Evolutionary conservation across 495 filamentous ascomycete genomes (phyloP), one percentile per base, ranked within the genome.

Genomic region (Daldinia loculata): DNA sequence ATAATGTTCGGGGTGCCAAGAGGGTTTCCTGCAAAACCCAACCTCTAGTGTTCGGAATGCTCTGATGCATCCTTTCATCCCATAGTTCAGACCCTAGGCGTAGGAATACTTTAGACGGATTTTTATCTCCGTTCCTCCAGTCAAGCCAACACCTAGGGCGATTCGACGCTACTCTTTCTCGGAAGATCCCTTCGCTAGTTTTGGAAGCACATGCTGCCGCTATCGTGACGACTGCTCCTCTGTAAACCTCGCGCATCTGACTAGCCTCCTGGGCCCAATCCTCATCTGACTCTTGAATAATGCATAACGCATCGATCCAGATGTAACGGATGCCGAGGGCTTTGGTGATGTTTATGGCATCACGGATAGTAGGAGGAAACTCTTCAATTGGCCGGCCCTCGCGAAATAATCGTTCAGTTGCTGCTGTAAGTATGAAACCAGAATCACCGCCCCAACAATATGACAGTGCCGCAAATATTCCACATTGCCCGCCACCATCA

Each of bases 21-120:
- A 76, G 61, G 12, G 69, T 67, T 66, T 79, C 77, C 61, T 79
- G 77, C 4, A 78, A 36, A n/a, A 70, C 67, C 75, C 75, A 79
- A 41, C 74, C 72, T 32, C 77, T 67, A 3, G 30, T 66, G 62
- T 77, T 74, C 6, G 75, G 67, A 66, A 69, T 51, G 56, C 71
- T 74, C 48, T 64, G 56, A 12, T 61, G 60, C 64, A 75, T 64
- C 8, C 58, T 59, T 41, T 73, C 62, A 41, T 75, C 74, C 74
- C 70, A 74, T 52, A 74, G 56, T 45, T 76, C 67, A 9, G 63
- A 68, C 12, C 74, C 72, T 30, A 51, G 29, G 1, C 70, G 72
- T 8, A 75, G 36, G 51, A 72, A 74, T 15, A 75, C 63, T 41
- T 66, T 67, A 45, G 41, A 22, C 7, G 56, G 60, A 19, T 17